Conservation (phyloP, 75 land plant genomes). For the Cupressus sempervirens region DNA sequence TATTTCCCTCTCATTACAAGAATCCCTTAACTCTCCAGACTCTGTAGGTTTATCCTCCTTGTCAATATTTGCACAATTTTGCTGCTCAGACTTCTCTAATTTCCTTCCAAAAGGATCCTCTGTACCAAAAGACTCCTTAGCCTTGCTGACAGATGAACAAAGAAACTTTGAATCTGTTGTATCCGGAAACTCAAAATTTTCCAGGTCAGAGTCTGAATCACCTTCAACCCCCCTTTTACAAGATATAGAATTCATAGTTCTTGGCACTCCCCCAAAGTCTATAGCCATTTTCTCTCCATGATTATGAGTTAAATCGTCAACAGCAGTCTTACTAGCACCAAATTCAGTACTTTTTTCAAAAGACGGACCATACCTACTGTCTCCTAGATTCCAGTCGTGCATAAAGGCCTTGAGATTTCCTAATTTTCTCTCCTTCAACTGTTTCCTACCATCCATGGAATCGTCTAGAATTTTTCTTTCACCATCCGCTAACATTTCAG, state of each 20-base stretch:
- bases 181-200: slow-evolving; percentile 16
- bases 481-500: slow-evolving; percentile 12
- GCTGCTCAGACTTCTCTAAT: neutral
- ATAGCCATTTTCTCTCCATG: slow-evolving; percentile 14
- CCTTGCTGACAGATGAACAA: slow-evolving; percentile 20
- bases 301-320: slow-evolving; percentile 12
- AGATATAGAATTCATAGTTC: slow-evolving; percentile 10
- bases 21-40: slow-evolving; percentile 20
- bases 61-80: slow-evolving; percentile 12
- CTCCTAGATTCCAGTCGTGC: slow-evolving; percentile 28
- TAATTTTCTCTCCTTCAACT: slow-evolving; percentile 18
- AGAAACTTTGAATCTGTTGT: slow-evolving; percentile 22
- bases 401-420: slow-evolving; percentile 18
- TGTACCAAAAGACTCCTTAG: slow-evolving; percentile 5
- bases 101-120: neutral
- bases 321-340: neutral
- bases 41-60: slow-evolving; percentile 17
- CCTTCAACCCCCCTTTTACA: slow-evolving; percentile 22
- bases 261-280: slow-evolving; percentile 16
- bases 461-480: slow-evolving; percentile 29
- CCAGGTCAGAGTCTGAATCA: slow-evolving; percentile 19
- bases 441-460: slow-evolving; percentile 9
- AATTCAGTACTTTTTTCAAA: slow-evolving; percentile 9
- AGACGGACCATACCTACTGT: slow-evolving; percentile 29
- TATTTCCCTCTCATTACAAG: slow-evolving; percentile 11